Evolutionary conservation across 2,329 filamentous ascomycete species (phyloP).

Genomic region (Fusarium sp.): DNA sequence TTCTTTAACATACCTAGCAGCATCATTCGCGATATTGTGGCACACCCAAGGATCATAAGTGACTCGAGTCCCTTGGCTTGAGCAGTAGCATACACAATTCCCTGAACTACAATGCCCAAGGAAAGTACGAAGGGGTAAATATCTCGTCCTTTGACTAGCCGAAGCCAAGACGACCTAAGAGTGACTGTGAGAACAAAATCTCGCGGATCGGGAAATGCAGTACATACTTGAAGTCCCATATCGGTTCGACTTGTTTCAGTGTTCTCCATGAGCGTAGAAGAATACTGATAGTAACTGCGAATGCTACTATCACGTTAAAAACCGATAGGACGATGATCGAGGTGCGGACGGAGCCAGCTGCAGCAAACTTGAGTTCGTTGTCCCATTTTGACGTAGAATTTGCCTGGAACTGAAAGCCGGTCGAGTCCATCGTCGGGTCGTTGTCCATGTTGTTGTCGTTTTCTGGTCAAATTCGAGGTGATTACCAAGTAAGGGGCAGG

Average conservation of each 20-base stretch:
- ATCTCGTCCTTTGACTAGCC: slow-evolving; percentile 58
- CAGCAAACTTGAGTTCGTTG: slow-evolving; percentile 61
- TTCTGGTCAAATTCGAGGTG: slow-evolving; percentile 11
- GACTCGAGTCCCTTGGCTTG: slow-evolving; percentile 64
- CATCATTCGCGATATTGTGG: slow-evolving; percentile 64
- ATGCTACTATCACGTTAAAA: slow-evolving; percentile 68
- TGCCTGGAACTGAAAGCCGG: slow-evolving; percentile 46
- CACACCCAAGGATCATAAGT: slow-evolving; percentile 62
- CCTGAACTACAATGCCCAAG: slow-evolving; percentile 66
- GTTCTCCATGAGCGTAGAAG: slow-evolving; percentile 63
- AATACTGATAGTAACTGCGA: slow-evolving; percentile 65
- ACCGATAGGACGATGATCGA: slow-evolving; percentile 68
- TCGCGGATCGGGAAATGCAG: neutral
- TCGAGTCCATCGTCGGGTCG: slow-evolving; percentile 22
- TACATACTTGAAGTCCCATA: slow-evolving; percentile 54
- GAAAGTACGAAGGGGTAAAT: slow-evolving; percentile 66
- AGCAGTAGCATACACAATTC: slow-evolving; percentile 64
- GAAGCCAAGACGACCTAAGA: slow-evolving; percentile 50
- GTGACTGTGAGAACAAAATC: slow-evolving; percentile 14
- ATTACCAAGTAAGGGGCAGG: slow-evolving; percentile 24
- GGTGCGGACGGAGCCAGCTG: slow-evolving; percentile 66
- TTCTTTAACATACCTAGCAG: slow-evolving; percentile 60
- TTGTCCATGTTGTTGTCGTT: slow-evolving; percentile 14
- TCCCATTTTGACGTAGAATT: slow-evolving; percentile 59
- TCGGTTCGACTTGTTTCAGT: slow-evolving; percentile 52